Conservation (phyloP, 352 stramenopile genomes). For the Phytopythium vexans region DNA sequence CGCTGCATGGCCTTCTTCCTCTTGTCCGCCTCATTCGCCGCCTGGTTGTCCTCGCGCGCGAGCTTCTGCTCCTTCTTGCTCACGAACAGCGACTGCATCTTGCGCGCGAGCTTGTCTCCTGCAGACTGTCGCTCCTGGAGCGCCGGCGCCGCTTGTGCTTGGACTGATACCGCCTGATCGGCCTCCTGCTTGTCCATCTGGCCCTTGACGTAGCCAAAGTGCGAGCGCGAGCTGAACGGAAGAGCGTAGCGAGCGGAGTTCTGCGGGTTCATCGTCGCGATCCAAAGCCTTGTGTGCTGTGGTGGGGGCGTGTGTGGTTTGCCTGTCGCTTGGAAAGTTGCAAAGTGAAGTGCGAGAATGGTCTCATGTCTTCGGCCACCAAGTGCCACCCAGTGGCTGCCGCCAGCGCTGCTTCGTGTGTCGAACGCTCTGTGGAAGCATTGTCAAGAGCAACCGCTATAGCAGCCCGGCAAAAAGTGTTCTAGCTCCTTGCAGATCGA, state of each 20-base stretch:
- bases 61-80: constrained; percentile 4
- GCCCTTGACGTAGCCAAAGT: constrained; percentile 18
- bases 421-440: too few relatives aligned
- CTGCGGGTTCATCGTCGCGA: constrained; percentile 14
- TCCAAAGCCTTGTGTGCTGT: too few relatives aligned
- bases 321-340: too few relatives aligned
- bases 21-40: constrained; percentile 5
- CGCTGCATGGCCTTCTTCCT: constrained; percentile 5
- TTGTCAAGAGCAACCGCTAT: too few relatives aligned
- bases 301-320: too few relatives aligned
- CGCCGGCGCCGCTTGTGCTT: not conserved
- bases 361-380: too few relatives aligned
- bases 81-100: constrained; percentile 15
- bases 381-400: too few relatives aligned
- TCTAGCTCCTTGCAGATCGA: too few relatives aligned
- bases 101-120: constrained; percentile 10
- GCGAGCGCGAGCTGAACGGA: constrained; percentile 16
- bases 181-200: constrained; percentile 6
- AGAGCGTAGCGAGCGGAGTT: constrained; percentile 10
- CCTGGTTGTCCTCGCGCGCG: constrained; percentile 2
- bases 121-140: constrained; percentile 7
- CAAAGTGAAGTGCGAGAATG: too few relatives aligned
- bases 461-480: too few relatives aligned
- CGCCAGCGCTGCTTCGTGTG: too few relatives aligned
- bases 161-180: not conserved